Conservation (phyloP, 176 grass and related monocot genomes). For the Avena atlantica region DNA sequence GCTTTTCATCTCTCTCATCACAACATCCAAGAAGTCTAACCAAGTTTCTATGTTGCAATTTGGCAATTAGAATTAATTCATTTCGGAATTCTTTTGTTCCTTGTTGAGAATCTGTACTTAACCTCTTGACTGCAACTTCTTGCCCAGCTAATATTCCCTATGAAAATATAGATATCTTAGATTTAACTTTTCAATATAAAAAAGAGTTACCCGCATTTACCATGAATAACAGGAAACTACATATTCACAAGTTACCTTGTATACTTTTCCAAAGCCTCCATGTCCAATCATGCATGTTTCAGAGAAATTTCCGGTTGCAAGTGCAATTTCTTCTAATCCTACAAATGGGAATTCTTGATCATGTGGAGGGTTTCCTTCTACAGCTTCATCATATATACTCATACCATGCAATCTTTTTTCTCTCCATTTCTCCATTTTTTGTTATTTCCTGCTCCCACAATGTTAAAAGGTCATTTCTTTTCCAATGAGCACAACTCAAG, state of each 20-base stretch:
- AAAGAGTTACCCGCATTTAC: not conserved
- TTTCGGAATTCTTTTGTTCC: constrained; percentile 46
- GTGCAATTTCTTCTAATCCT: constrained; percentile 25
- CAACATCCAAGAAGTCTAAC: too few relatives aligned
- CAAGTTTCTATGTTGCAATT: constrained; percentile 24
- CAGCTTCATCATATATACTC: not conserved
- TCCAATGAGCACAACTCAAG: not conserved
- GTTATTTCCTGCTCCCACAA: not conserved
- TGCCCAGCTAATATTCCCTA: not conserved
- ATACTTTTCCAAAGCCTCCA: constrained; percentile 47
- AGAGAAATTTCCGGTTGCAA: constrained; percentile 26
- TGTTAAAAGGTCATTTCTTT: not conserved
- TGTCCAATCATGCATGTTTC: constrained; percentile 30
- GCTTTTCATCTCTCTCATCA: too few relatives aligned
- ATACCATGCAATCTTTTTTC: not conserved
- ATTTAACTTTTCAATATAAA: not conserved
- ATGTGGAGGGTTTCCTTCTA: not conserved
- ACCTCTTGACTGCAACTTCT: constrained; percentile 53
- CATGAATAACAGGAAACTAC: not conserved
- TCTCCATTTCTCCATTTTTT: not conserved
- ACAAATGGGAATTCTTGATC: not conserved
- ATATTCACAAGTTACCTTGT: constrained; percentile 30
- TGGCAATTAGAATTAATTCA: constrained; percentile 41
- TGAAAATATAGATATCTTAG: not conserved
- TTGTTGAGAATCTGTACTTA: constrained; percentile 37